Base-by-base conservation (phyloP, 2,329 filamentous ascomycete genomes). In the Pyrenochaeta sp. region DNA sequence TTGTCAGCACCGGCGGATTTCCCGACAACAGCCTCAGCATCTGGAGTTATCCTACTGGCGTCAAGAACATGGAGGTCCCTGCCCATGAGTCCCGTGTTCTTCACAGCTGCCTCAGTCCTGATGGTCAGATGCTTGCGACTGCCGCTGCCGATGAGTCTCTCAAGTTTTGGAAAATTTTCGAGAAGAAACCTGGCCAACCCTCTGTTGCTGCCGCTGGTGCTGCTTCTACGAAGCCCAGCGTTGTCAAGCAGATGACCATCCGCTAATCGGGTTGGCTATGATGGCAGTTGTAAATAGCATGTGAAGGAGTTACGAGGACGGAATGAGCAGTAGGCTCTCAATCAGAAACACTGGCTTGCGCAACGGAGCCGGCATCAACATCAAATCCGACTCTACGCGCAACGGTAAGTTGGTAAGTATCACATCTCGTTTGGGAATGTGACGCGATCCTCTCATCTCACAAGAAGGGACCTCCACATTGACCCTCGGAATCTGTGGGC, bases 111-210 rank as follows among this genome's bases (percentile, higher is more conserved):
- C 87, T 99, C 66, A 97, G 92, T 81, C 95, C 95, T 2, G 95
- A 99, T 72, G 95, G 95, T 46, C 95, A 99, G 82, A 97, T 97
- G 87, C 86, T 99, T 50, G 95, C 95, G 45, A 99, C 95, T 45
- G 94, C 95, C 56, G 89, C 94, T 67, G 93, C 94, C 32, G 95
- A 99, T 71, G 95, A 99, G 83, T 94, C 90, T 73, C 84, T 99
- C 77, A 99, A 99, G 82, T 99, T 99, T 85, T 99, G 95, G 95
- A 99, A 99, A 87, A 85, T 99, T 68, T 99, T 99, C 73, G 95
- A 99, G 85, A 97, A 97, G 86, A 98, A 97, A 86, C 83, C 93
- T 15, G 92, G 92, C 54, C 81, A 85, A 56, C 85, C 88, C 45
- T 85, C 87, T 43, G 74, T 83, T 29, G 82, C 87, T 49, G 84